A percentile compares a stretch with the other conserved stretches of the same genome.
phyloP scores from a whole-genome alignment of 1,284 basidiomycete genomes.

The Athelia sp. region DNA sequence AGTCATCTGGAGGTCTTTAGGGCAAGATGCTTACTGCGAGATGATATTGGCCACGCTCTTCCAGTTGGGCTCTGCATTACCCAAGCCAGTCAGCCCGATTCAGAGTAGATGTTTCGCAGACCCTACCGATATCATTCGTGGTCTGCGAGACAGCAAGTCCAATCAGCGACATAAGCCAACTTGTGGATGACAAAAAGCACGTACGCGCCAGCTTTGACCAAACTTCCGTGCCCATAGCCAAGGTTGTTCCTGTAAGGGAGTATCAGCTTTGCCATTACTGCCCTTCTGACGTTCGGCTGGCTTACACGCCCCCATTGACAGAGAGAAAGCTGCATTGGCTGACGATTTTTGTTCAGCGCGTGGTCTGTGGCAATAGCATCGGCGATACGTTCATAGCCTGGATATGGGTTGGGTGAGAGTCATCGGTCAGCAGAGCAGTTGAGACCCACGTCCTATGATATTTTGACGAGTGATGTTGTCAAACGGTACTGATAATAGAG shows the following conservation, averaged over 20 bases:
- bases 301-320: slow-evolving; percentile 57
- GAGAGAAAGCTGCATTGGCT: slow-evolving; percentile 44
- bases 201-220: slow-evolving; percentile 56
- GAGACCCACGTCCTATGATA: slow-evolving; percentile 49
- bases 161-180: slow-evolving; percentile 3
- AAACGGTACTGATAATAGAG: slow-evolving; percentile 36
- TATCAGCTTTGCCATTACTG: slow-evolving; percentile 3
- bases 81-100: background rate
- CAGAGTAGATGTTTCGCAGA: background rate
- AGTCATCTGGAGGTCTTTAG: too few species aligned
- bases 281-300: slow-evolving; percentile 5
- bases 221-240: slow-evolving; percentile 52
- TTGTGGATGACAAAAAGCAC: too few species aligned
- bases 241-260: slow-evolving; percentile 40
- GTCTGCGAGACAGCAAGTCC: slow-evolving; percentile 30
- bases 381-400: slow-evolving; percentile 50
- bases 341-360: slow-evolving; percentile 8
- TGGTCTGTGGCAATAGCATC: slow-evolving; percentile 40
- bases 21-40: slow-evolving; percentile 28
- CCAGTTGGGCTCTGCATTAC: slow-evolving; percentile 25
- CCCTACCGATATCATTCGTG: slow-evolving; percentile 44
- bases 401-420: too few species aligned
- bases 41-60: slow-evolving; percentile 31
- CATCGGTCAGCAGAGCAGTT: too few species aligned
- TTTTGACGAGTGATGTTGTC: slow-evolving; percentile 48